Conservation (phyloP, 164 flowering plant genomes). For the Vitis amurensis region DNA sequence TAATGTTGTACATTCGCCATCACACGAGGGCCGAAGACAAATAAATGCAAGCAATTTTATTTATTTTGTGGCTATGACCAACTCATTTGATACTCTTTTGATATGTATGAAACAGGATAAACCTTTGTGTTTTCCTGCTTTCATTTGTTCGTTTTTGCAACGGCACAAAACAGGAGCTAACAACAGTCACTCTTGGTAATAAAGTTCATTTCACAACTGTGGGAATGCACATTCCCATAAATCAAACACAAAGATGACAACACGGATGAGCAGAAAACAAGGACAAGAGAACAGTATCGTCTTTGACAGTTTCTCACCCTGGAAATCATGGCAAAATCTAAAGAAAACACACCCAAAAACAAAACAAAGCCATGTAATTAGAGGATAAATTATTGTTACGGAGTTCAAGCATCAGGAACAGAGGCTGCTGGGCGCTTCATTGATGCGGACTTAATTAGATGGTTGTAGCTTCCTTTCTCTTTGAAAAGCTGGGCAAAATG, state of each 20-base stretch:
- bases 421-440: conserved; percentile 64
- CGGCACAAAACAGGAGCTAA: background rate
- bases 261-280: background rate
- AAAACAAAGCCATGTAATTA: conserved; percentile 9
- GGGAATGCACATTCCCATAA: conserved; percentile 5
- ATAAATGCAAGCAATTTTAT: too few relatives aligned
- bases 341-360: conserved; percentile 13
- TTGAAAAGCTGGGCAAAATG: conserved; percentile 97
- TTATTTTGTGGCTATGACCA: too few relatives aligned
- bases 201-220: conserved; percentile 5
- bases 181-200: background rate
- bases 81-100: too few relatives aligned
- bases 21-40: too few relatives aligned
- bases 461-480: conserved; percentile 98
- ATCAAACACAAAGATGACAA: conserved; percentile 5
- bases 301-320: conserved; percentile 2
- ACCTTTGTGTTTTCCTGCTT: too few relatives aligned
- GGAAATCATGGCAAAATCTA: background rate
- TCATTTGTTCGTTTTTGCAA: background rate
- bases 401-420: conserved; percentile 51
- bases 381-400: background rate
- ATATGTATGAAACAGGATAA: too few relatives aligned
- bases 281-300: conserved; percentile 6
- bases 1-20: too few relatives aligned
- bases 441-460: conserved; percentile 82